Percentiles rank a stretch among this genome's conserved stretches.
Evolutionary conservation across 345 rosid genomes (phyloP).

Genomic region (Gossypium thurberi): DNA sequence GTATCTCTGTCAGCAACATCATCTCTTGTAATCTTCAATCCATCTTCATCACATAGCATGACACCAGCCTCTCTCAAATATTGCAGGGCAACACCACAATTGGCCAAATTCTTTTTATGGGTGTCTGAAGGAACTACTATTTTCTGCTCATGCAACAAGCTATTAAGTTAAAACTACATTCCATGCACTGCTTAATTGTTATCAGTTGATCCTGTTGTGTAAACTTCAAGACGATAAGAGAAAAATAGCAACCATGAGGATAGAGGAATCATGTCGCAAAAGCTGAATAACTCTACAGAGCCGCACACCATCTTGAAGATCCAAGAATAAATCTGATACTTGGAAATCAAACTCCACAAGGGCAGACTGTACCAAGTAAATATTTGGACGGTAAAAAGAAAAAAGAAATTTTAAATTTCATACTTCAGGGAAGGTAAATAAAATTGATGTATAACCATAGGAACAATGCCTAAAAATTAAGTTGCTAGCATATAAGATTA

Average conservation of each 20-base stretch:
- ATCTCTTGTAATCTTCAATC: slow-evolving; percentile 50
- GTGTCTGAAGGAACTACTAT: slow-evolving; percentile 63
- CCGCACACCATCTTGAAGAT: slow-evolving; percentile 88
- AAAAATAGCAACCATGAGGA: slow-evolving; percentile 53
- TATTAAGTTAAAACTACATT: slow-evolving; percentile 9
- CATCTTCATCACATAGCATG: slow-evolving; percentile 60
- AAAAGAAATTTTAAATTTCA: not conserved
- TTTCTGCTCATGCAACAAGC: slow-evolving; percentile 48
- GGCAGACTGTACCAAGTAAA: slow-evolving; percentile 42
- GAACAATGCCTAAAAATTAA: not conserved
- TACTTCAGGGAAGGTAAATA: not conserved
- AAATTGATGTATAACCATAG: not conserved
- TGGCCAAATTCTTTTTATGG: slow-evolving; percentile 54
- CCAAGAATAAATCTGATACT: slow-evolving; percentile 58
- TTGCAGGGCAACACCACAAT: slow-evolving; percentile 63
- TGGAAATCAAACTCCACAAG: slow-evolving; percentile 69
- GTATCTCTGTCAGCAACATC: slow-evolving; percentile 74
- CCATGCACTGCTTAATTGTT: not conserved
- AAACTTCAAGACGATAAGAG: not conserved
- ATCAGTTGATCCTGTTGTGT: not conserved
- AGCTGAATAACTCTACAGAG: slow-evolving; percentile 84
- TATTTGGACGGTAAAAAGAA: not conserved
- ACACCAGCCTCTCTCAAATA: slow-evolving; percentile 61
- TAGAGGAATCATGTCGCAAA: slow-evolving; percentile 71
- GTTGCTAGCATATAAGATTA: not conserved